Base-by-base conservation (phyloP, 305 asterid species). In the Euphrasia arctica region DNA sequence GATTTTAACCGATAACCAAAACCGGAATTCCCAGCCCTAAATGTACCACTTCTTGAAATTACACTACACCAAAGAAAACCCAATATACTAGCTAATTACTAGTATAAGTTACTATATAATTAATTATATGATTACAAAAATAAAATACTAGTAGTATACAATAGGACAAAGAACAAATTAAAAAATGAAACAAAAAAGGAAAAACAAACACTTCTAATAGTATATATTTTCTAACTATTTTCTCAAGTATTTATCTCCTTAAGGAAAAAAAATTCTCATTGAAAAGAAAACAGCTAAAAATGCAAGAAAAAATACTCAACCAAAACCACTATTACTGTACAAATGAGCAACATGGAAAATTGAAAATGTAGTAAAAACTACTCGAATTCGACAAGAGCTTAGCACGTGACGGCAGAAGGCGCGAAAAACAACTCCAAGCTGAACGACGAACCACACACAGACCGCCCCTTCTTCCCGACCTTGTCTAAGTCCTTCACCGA, bases 341-440 rank as follows among this genome's bases (percentile, higher is more conserved):
- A 47, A 4, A 10, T 1, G 15, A 47, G 52, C 0, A 4, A 47
- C 14, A 47, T 47, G 52, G 10, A 8, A 12, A 45, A 2, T 2
- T 47, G 52, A 1, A 47, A 18, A n/a, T 45, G 14, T 3, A 45
- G 50, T 8, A 48, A 29, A 25, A 27, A 49, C 22, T 31, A 57
- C 14, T 50, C 70, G 27, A 11, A 28, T 1, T 73, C 64, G 29
- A 5, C 62, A 66, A 13, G 82, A 67, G 9, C 67, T 73, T 80
- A 0, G 77, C 68, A 58, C 76, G 76, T n/a, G 52, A 47, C 18
- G 11, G 43, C 43, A 2, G 84, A 80, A 13, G 93, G 93, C 43
- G 88, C 93, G 65, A 85, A 87, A 61, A 89, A 72, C 78, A 89
- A 25, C 80, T 89, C 95, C 82, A 87, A 55, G 78, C 85, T 79